phyloP scores from a whole-genome alignment of 2,329 filamentous ascomycete genomes.

The Chrysoporthe deuterocubensis region DNA sequence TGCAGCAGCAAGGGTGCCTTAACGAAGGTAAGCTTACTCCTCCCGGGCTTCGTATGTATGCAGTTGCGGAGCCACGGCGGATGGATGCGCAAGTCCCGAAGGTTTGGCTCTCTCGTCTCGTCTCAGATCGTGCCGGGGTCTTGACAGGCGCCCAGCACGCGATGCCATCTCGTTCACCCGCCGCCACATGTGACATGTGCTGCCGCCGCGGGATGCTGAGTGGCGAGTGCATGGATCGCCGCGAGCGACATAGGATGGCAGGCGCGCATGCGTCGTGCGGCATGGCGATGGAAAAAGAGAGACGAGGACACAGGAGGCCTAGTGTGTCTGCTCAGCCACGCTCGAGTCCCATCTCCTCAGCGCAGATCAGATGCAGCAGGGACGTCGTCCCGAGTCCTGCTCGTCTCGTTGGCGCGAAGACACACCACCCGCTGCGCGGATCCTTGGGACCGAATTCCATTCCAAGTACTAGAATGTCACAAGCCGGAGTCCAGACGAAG shows the following conservation, averaged over 20 bases:
- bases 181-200: background rate
- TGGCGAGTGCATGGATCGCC: background rate
- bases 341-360: background rate
- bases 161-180: background rate
- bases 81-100: slow-evolving; percentile 13
- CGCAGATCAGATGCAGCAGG: slow-evolving; percentile 14
- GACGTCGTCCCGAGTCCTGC: slow-evolving; percentile 19
- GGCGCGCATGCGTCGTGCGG: background rate
- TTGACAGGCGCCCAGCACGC: slow-evolving; percentile 1
- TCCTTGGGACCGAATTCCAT: no score
- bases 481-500: no score
- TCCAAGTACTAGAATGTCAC: no score
- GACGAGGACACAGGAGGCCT: background rate
- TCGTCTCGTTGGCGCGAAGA: slow-evolving; percentile 5
- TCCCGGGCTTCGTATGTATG: background rate
- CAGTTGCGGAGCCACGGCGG: background rate
- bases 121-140: slow-evolving; percentile 19
- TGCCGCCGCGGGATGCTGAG: background rate
- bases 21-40: slow-evolving; percentile 20
- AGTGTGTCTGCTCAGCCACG: background rate
- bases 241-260: background rate
- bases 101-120: slow-evolving; percentile 16
- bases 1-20: slow-evolving; percentile 1
- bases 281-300: slow-evolving; percentile 2
- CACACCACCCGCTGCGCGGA: slow-evolving; percentile 8